Evolutionary conservation across 768 basidiomycete species (phyloP).

Genomic region (Lactifluus hygrophoroides): DNA sequence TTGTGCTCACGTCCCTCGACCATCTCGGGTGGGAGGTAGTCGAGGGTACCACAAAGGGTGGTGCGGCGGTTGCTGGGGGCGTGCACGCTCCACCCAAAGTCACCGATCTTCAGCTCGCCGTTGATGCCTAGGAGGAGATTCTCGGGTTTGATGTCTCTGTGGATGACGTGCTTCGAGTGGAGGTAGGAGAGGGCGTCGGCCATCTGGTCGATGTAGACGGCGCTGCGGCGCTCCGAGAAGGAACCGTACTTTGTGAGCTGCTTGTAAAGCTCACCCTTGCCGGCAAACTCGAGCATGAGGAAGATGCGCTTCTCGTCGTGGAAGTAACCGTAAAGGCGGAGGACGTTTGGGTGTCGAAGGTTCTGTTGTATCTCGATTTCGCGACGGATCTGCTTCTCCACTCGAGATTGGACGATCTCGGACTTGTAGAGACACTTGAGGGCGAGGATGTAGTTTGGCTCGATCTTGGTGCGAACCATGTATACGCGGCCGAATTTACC

Average conservation of each 20-base stretch:
- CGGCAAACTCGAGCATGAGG: conserved; percentile 96
- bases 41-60: conserved; percentile 92
- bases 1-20: conserved; percentile 86
- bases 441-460: conserved; percentile 89
- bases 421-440: conserved; percentile 96
- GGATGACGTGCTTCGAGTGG: conserved; percentile 94
- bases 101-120: conserved; percentile 95
- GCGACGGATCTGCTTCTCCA: conserved; percentile 94
- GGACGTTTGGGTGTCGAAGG: conserved; percentile 88
- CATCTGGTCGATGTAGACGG: conserved; percentile 96
- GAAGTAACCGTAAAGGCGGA: conserved; percentile 94
- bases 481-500: conserved; percentile 99
- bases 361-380: conserved; percentile 99
- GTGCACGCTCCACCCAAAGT: conserved; percentile 98
- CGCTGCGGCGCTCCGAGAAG: conserved; percentile 83
- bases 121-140: conserved; percentile 91
- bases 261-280: conserved; percentile 94
- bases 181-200: conserved; percentile 90
- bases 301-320: conserved; percentile 98
- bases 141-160: conserved; percentile 98
- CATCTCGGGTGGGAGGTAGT: conserved; percentile 99
- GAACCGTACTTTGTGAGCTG: conserved; percentile 79
- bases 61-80: conserved; percentile 83
- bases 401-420: conserved; percentile 83
- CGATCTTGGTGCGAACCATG: conserved; percentile 88